A percentile compares a stretch with the other conserved stretches of the same genome.
These are phyloP conservation scores for Apiotrichum gamsii DNA, from an alignment of 1,284 basidiomycete species.

Conservation along the genomic window DNA sequence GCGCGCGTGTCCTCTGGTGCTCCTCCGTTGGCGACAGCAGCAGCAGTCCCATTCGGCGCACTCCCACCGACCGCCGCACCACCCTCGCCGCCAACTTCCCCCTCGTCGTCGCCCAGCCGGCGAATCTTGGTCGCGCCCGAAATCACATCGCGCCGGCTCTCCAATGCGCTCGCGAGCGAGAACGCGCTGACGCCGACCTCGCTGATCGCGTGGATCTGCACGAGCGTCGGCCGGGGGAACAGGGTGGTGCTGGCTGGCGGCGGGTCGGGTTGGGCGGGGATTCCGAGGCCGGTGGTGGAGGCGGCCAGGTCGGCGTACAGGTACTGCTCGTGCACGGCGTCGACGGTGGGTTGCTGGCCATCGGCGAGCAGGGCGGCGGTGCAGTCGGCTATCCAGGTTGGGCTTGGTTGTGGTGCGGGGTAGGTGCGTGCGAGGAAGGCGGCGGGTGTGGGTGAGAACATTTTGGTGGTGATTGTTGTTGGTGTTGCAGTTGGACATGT, in stretches of 20 bases:
- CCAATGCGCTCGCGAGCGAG: constrained; percentile 35
- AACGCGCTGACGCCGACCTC: constrained; percentile 43
- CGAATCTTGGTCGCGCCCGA: constrained; percentile 39
- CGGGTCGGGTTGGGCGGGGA: constrained; percentile 14
- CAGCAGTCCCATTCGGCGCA: too few relatives aligned
- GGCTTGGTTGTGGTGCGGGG: too few relatives aligned
- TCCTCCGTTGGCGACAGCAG: too few relatives aligned
- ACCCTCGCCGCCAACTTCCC: constrained; percentile 14
- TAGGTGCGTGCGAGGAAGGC: too few relatives aligned
- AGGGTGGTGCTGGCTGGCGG: constrained; percentile 19
- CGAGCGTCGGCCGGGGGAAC: constrained; percentile 30
- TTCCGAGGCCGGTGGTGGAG: constrained; percentile 16
- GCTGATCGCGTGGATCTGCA: constrained; percentile 35
- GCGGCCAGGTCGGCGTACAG: constrained; percentile 29
- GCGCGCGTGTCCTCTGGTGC: too few relatives aligned
- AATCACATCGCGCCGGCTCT: constrained; percentile 41
- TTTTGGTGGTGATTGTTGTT: too few relatives aligned
- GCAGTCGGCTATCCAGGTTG: constrained; percentile 35
- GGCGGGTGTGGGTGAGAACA: too few relatives aligned
- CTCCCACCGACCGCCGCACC: constrained; percentile 10
- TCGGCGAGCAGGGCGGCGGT: constrained; percentile 19
- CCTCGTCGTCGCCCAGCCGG: constrained; percentile 37
- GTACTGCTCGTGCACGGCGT: constrained; percentile 31
- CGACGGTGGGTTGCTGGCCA: constrained; percentile 17
- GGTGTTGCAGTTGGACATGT: too few relatives aligned